phyloP scores from a whole-genome alignment of 108 stramenopile species.

The Skeletonema grethae region DNA sequence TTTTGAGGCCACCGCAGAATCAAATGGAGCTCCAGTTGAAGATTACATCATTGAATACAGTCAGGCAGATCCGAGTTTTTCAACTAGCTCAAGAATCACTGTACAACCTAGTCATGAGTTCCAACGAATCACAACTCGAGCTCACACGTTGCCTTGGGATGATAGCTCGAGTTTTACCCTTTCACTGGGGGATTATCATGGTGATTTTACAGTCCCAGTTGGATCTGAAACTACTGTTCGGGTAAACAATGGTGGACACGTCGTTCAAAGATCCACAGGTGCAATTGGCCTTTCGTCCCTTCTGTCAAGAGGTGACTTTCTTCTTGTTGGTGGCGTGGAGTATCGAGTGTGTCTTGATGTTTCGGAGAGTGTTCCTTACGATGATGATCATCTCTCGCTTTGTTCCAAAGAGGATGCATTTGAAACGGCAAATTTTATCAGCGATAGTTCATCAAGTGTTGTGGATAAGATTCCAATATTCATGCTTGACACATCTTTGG shows the following conservation, averaged over 20 bases:
- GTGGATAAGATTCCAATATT: constrained; percentile 56
- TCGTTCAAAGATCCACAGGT: constrained; percentile 37
- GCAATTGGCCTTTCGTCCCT: constrained; percentile 33
- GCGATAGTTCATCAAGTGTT: constrained; percentile 17
- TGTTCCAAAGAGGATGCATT: constrained; percentile 50
- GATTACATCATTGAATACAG: constrained; percentile 56
- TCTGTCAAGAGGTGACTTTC: constrained; percentile 58
- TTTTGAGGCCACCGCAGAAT: constrained; percentile 46
- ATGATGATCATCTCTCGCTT: constrained; percentile 52
- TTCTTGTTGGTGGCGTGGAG: constrained; percentile 58
- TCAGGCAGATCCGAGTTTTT: constrained; percentile 45
- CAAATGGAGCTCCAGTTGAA: constrained; percentile 53
- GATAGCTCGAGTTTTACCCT: constrained; percentile 53
- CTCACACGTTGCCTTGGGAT: constrained; percentile 63
- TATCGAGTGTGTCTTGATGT: constrained; percentile 57
- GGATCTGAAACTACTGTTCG: constrained; percentile 34
- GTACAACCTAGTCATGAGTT: constrained; percentile 36
- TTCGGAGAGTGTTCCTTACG: constrained; percentile 26
- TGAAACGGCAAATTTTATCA: constrained; percentile 33
- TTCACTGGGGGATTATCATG: constrained; percentile 65
- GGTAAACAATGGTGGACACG: constrained; percentile 20
- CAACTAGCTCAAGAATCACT: constrained; percentile 20
- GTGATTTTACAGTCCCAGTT: constrained; percentile 53
- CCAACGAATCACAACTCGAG: constrained; percentile 60
- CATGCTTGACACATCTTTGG: constrained; percentile 68